Conservation (phyloP, 148 eudicot species). For the Cornus florida region DNA sequence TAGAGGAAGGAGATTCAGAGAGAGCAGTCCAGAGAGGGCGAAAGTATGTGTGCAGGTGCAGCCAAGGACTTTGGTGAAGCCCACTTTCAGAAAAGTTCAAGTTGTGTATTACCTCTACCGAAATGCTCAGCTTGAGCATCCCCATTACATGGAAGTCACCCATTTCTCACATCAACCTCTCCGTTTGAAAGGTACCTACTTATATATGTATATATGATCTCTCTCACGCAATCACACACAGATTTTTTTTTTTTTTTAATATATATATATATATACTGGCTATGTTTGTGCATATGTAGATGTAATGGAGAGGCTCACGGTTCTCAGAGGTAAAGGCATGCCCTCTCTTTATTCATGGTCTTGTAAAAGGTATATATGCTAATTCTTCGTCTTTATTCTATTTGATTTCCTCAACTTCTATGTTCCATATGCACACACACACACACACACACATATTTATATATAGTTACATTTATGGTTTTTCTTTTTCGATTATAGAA, state of each 20-base stretch:
- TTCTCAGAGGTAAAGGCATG: conserved; percentile 88
- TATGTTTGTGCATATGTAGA: conserved; percentile 31
- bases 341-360: conserved; percentile 92
- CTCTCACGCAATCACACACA: no score
- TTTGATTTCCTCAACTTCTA: background rate
- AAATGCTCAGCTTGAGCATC: conserved; percentile 88
- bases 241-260: no score
- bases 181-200: conserved; percentile 61
- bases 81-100: conserved; percentile 49
- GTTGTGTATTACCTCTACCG: conserved; percentile 82
- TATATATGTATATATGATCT: no score
- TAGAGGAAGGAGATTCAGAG: conserved; percentile 15
- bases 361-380: conserved; percentile 64
- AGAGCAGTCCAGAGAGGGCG: conserved; percentile 15
- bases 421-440: no score
- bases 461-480: no score
- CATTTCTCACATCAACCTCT: conserved; percentile 75
- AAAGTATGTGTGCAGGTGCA: background rate
- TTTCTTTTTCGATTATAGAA: no score
- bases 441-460: no score
- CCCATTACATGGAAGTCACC: conserved; percentile 77
- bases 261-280: background rate
- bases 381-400: background rate
- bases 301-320: conserved; percentile 60
- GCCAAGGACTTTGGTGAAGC: conserved; percentile 1